Conservation (phyloP, 2,329 filamentous ascomycete genomes). For the Parascedosporium putredinis region DNA sequence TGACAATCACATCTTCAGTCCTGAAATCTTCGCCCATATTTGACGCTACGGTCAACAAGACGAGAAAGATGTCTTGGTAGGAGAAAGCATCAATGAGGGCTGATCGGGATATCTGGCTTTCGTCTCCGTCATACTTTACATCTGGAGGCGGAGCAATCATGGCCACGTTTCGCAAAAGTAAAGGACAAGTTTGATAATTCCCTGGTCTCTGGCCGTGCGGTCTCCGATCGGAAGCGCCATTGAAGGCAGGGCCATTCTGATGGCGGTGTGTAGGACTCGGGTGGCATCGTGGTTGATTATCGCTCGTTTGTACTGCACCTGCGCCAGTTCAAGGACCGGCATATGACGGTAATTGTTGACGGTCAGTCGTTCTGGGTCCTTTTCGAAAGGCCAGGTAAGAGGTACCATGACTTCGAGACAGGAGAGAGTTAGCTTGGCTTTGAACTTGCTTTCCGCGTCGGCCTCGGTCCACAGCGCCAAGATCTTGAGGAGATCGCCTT, state of each 20-base stretch:
- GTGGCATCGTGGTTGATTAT: conserved; percentile 75
- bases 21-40: conserved; percentile 92
- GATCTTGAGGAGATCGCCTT: conserved; percentile 82
- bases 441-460: conserved; percentile 61
- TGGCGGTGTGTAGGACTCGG: conserved; percentile 67
- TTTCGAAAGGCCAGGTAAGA: conserved; percentile 86
- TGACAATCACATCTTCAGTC: conserved; percentile 74
- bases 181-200: conserved; percentile 81
- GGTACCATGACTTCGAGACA: conserved; percentile 87
- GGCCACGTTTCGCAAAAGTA: conserved; percentile 85
- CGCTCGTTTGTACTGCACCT: conserved; percentile 80
- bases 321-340: conserved; percentile 78
- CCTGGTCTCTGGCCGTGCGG: conserved; percentile 69
- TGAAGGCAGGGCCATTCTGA: conserved; percentile 72
- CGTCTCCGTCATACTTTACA: conserved; percentile 72
- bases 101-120: conserved; percentile 79
- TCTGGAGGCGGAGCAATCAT: conserved; percentile 69
- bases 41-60: conserved; percentile 77
- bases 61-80: conserved; percentile 78
- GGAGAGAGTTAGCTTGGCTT: conserved; percentile 68
- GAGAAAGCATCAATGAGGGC: conserved; percentile 82
- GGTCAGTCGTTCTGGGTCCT: conserved; percentile 70
- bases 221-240: conserved; percentile 73
- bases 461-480: conserved; percentile 71
- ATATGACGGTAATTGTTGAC: conserved; percentile 88